A percentile compares a stretch with the other conserved stretches of the same genome.
phyloP scores from a whole-genome alignment of 2,329 filamentous ascomycete genomes.

The Zarea fungicola region DNA sequence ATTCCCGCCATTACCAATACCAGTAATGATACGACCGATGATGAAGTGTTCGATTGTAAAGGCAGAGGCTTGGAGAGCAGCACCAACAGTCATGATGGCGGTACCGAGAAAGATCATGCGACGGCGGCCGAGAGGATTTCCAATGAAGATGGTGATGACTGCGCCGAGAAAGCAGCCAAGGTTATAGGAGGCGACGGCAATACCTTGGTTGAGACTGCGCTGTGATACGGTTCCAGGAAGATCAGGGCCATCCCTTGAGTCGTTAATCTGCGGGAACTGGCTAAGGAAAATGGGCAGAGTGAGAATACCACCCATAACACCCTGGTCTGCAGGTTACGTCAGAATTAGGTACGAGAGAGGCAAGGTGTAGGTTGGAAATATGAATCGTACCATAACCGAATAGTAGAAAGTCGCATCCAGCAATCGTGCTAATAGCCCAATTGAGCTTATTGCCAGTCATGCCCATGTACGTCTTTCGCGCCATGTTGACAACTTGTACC shows the following conservation, averaged over 20 bases:
- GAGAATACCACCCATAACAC: slow-evolving; percentile 70
- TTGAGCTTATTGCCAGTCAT: slow-evolving; percentile 61
- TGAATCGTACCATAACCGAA: slow-evolving; percentile 46
- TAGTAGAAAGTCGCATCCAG: slow-evolving; percentile 66
- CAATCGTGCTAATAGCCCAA: slow-evolving; percentile 64
- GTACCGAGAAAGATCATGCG: slow-evolving; percentile 56
- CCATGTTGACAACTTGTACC: slow-evolving; percentile 16
- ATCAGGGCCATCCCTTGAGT: slow-evolving; percentile 31
- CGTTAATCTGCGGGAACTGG: slow-evolving; percentile 48
- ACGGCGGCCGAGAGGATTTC: slow-evolving; percentile 56
- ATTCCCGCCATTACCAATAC: slow-evolving; percentile 53
- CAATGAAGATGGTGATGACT: slow-evolving; percentile 61
- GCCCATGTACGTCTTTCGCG: slow-evolving; percentile 52
- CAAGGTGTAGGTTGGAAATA: background rate
- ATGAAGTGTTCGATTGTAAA: slow-evolving; percentile 51
- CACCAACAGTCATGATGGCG: slow-evolving; percentile 52
- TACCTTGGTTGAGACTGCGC: slow-evolving; percentile 49
- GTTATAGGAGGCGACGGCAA: slow-evolving; percentile 52
- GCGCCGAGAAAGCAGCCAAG: slow-evolving; percentile 59
- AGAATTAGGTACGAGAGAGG: background rate
- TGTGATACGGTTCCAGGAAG: slow-evolving; percentile 27
- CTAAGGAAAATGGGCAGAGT: slow-evolving; percentile 57
- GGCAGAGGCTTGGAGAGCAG: slow-evolving; percentile 53
- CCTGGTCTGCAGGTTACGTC: slow-evolving; percentile 55
- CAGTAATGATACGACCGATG: slow-evolving; percentile 53